Evolutionary conservation across 495 filamentous ascomycete genomes (phyloP), one percentile per base, ranked within the genome.

Genomic region (Xylaria acuta): DNA sequence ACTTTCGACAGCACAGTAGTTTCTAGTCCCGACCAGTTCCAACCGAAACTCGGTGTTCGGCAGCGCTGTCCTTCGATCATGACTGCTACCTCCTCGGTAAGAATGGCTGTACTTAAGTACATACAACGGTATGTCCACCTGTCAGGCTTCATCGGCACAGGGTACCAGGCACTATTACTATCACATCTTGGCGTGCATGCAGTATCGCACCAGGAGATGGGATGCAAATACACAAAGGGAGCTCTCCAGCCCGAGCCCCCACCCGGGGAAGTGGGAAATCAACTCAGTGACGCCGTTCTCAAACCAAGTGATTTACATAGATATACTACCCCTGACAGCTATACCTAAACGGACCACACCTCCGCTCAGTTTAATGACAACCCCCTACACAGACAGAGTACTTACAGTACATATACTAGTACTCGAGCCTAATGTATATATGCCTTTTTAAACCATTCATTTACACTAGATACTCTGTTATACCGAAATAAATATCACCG

Each of bases 191-290:
- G 63, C 63, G 12, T 34, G 41, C 41, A 49, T 65, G n/a, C 25
- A 43, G 14, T 5, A 30, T 3, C n/a, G 7, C 12, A n/a, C 22
- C 38, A 47, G 27, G 63, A n/a, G 25, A 47, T 49, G 16, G 63
- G 63, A 47, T 34, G 41, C 20, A 43, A 64, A 65, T 65, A 22
- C 63, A 67, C 49, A 43, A 67, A 67, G 65, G 49, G 65, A 54
- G 64, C 47, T 41, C 36, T 49, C 49, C n/a, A 27, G n/a, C 56
- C 49, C 16, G 25, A n/a, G 9, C 30, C 49, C 30, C 49, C 36
- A 56, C 65, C 65, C n/a, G 47, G 32, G 49, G 34, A 66, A 51
- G 45, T 53, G 43, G 30, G 43, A 56, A 27, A 56, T 41, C 34
- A 25, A 16, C 12, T 38, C 47, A 43, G 38, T 27, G 11, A 40